A percentile compares a stretch with the other conserved stretches of the same genome.
Evolutionary conservation across 306 rosid species (phyloP).

Genomic region (Hippophae rhamnoides): DNA sequence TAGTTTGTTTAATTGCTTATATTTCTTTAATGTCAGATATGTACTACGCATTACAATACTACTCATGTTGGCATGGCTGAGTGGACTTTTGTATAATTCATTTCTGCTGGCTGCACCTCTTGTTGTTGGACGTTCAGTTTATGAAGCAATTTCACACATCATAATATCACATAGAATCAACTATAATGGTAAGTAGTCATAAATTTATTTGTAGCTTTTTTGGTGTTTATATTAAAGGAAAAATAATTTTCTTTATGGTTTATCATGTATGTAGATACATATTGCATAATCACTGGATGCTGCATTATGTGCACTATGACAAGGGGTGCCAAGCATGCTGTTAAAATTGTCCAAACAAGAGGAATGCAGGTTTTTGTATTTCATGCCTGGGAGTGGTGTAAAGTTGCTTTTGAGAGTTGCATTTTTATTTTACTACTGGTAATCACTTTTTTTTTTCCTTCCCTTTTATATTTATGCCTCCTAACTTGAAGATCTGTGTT

Average conservation of each 20-base stretch:
- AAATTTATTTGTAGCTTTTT: not conserved
- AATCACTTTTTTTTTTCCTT: not conserved
- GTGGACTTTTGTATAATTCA: slow-evolving; percentile 12
- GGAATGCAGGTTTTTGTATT: not conserved
- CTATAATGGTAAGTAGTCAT: slow-evolving; percentile 7
- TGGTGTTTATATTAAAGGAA: not conserved
- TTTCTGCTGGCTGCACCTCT: slow-evolving; percentile 11
- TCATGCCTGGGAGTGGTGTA: slow-evolving; percentile 1
- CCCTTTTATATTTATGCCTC: not conserved
- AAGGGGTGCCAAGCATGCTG: slow-evolving; percentile 6
- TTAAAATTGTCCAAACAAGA: slow-evolving; percentile 7
- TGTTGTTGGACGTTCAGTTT: slow-evolving; percentile 12
- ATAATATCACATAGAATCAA: slow-evolving; percentile 3
- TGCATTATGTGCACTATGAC: slow-evolving; percentile 2
- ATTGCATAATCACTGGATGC: slow-evolving; percentile 11
- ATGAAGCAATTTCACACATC: slow-evolving; percentile 3
- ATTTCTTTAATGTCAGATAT: slow-evolving; percentile 2
- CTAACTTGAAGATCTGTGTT: not conserved
- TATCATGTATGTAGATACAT: slow-evolving; percentile 9
- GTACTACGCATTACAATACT: slow-evolving; percentile 3
- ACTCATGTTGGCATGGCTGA: slow-evolving; percentile 11
- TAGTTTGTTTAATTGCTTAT: not conserved
- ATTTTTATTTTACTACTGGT: slow-evolving; percentile 3
- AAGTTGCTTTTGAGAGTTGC: not conserved
- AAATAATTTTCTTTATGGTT: not conserved